Evolutionary conservation across 1,284 basidiomycete species (phyloP).

Genomic region (Trichosporon faecale): DNA sequence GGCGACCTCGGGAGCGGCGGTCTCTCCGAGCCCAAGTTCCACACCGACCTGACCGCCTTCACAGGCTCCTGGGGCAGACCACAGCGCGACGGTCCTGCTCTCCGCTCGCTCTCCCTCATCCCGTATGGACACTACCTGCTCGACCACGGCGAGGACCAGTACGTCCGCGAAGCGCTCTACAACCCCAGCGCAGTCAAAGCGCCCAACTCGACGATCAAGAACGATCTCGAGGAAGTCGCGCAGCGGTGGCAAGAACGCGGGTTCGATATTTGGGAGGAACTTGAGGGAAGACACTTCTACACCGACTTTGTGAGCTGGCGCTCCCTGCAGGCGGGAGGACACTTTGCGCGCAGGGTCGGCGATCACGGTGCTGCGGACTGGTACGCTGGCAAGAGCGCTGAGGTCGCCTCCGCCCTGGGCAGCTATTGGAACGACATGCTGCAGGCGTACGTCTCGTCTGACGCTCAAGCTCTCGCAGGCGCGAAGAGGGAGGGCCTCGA

Average conservation of each 20-base stretch:
- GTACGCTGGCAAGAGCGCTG: constrained; percentile 43
- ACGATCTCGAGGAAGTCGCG: constrained; percentile 56
- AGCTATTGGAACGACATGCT: constrained; percentile 31
- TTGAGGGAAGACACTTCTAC: constrained; percentile 54
- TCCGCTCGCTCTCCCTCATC: constrained; percentile 52
- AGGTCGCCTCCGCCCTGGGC: constrained; percentile 35
- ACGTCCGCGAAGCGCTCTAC: constrained; percentile 49
- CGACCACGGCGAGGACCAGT: constrained; percentile 46
- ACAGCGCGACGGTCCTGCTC: constrained; percentile 56
- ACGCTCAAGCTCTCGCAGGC: neutral
- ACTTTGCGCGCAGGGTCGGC: constrained; percentile 44
- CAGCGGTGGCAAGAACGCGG: constrained; percentile 44
- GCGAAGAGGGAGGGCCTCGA: constrained; percentile 45
- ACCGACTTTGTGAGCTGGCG: constrained; percentile 49
- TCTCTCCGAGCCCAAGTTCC: constrained; percentile 58
- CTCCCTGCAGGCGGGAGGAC: constrained; percentile 50
- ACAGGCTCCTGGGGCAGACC: constrained; percentile 54
- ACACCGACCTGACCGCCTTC: constrained; percentile 52
- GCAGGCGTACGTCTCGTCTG: neutral
- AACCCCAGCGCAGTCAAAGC: constrained; percentile 26
- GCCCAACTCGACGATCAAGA: constrained; percentile 52
- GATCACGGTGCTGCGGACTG: constrained; percentile 45
- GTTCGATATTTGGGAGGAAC: constrained; percentile 53
- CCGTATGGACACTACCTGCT: constrained; percentile 53
- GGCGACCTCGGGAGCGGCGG: constrained; percentile 54